Conservation (phyloP, 345 rosid genomes). For the Eucalyptus guilfoylei region DNA sequence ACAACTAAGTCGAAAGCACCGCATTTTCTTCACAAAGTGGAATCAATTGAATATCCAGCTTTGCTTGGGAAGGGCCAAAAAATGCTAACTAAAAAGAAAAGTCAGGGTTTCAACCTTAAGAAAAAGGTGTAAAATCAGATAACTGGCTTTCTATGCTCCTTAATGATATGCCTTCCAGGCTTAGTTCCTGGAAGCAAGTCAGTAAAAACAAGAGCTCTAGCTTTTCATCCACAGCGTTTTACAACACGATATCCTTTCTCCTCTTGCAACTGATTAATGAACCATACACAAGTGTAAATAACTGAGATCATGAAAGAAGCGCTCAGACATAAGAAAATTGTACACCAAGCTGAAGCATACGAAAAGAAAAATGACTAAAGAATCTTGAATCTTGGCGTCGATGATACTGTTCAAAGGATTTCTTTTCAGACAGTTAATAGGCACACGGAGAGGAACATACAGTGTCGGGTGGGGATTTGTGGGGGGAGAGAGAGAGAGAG, state of each 20-base stretch:
- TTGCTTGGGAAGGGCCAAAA: neutral
- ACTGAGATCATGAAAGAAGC: neutral
- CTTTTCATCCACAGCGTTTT: neutral
- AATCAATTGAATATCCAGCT: neutral
- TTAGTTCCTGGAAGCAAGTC: neutral
- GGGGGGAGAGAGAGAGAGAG: neutral
- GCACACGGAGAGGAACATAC: neutral
- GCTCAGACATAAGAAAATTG: neutral
- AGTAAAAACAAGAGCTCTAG: neutral
- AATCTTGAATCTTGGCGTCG: neutral
- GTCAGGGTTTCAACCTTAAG: neutral
- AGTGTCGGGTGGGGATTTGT: neutral
- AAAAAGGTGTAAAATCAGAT: neutral
- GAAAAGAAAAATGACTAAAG: neutral
- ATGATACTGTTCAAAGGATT: neutral
- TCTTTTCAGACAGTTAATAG: neutral
- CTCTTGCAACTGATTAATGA: neutral
- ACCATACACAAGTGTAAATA: neutral
- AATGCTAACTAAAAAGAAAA: neutral
- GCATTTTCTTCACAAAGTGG: neutral
- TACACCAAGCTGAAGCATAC: neutral
- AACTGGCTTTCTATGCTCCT: neutral
- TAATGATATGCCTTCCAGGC: neutral
- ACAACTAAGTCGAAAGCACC: neutral
- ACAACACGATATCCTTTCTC: neutral